These are phyloP conservation scores for Secale cereale DNA, from an alignment of 176 grass and related monocot species.

Conservation along the genomic window DNA sequence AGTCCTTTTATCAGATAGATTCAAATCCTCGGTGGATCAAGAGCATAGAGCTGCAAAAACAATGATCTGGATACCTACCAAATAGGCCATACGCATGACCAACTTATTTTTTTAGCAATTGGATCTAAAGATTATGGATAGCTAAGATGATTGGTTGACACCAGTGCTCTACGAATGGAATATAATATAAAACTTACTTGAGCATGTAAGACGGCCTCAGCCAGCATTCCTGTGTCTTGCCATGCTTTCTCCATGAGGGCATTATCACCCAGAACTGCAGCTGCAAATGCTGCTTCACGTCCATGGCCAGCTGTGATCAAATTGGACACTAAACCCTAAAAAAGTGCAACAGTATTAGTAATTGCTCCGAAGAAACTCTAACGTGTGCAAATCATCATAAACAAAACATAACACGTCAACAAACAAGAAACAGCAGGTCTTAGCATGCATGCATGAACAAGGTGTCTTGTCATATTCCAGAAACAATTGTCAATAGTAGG, in stretches of 20 bases:
- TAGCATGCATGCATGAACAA: constrained; percentile 18
- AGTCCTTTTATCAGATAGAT: no score
- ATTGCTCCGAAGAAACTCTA: constrained; percentile 1
- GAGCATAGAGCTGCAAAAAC: no score
- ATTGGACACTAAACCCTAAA: constrained; percentile 79
- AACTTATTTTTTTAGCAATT: background rate
- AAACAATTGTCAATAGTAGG: background rate
- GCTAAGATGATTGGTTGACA: background rate
- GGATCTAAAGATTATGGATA: background rate
- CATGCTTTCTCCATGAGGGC: constrained; percentile 97
- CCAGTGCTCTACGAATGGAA: background rate
- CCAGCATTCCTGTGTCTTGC: constrained; percentile 96
- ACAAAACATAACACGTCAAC: background rate
- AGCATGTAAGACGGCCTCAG: constrained; percentile 93
- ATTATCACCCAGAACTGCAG: constrained; percentile 93
- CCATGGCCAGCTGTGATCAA: constrained; percentile 92
- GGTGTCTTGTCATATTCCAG: background rate
- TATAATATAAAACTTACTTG: constrained; percentile 63
- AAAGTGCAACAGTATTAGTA: constrained; percentile 19
- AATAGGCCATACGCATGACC: background rate
- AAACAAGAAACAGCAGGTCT: constrained; percentile 15
- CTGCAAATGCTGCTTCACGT: constrained; percentile 92
- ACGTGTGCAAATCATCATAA: constrained; percentile 5
- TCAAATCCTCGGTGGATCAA: no score
- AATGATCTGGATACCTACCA: no score